Evolutionary conservation across 2,329 filamentous ascomycete genomes (phyloP).

Genomic region (Diaporthe capsici): DNA sequence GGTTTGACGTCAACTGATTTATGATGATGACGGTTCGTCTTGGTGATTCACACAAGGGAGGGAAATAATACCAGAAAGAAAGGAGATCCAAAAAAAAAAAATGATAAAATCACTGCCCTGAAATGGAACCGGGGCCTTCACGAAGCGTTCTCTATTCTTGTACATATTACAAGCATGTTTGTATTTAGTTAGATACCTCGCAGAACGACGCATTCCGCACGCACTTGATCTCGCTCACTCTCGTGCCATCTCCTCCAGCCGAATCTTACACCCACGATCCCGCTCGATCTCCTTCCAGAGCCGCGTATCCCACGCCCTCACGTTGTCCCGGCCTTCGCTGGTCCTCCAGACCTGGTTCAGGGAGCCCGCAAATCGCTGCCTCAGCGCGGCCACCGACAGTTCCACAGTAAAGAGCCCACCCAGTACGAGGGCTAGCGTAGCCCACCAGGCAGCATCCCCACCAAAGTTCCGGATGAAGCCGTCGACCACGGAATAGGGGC

Average conservation of each 20-base stretch:
- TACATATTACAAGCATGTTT: constrained; percentile 25
- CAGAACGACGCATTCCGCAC: background rate
- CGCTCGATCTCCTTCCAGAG: constrained; percentile 72
- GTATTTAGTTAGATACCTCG: constrained; percentile 16
- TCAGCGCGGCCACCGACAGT: constrained; percentile 66
- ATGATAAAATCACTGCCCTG: background rate
- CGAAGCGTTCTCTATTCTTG: constrained; percentile 17
- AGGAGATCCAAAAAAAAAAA: background rate
- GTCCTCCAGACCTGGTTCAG: constrained; percentile 23
- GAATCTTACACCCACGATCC: constrained; percentile 52
- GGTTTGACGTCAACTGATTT: constrained; percentile 66
- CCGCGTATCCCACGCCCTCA: constrained; percentile 67
- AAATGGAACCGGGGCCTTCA: background rate
- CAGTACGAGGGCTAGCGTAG: constrained; percentile 75
- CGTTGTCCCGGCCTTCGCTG: constrained; percentile 36
- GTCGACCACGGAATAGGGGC: constrained; percentile 76
- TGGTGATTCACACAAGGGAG: background rate
- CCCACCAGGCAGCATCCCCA: constrained; percentile 80
- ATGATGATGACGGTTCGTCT: background rate
- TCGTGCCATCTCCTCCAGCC: constrained; percentile 7
- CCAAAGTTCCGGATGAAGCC: constrained; percentile 80
- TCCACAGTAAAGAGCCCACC: constrained; percentile 75
- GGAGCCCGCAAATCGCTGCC: constrained; percentile 50
- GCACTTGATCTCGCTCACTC: background rate
- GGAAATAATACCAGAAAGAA: background rate